Evolutionary conservation across 176 grass and related monocot species (phyloP), one percentile per base, ranked within the genome.

Genomic region (Lolium rigidum): DNA sequence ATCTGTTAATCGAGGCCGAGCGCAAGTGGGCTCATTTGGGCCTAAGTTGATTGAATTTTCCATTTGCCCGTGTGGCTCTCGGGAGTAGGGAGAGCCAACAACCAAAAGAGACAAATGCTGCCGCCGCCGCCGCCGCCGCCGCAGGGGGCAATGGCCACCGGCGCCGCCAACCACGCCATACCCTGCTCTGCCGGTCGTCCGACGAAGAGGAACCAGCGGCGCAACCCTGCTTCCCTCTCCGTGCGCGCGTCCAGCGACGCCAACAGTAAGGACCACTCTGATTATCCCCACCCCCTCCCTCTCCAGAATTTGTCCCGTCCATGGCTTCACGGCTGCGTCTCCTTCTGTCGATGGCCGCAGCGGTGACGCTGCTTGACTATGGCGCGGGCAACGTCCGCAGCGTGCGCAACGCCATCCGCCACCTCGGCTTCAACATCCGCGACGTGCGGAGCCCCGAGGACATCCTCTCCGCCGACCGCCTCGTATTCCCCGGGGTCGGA

Each of bases 361-460:
- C 92, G 14, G 92, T 98, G 50, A 99, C 92, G 1, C 84, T 99
- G 46, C 88, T 99, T 9, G 97, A 99, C 86, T 99, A 99, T 49
- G 94, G 97, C 10, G 97, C 97, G 14, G 94, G 94, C 7, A 99
- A 99, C 72, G 94, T 96, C 16, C 90, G 97, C 35, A 99, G 97
- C 70, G 52, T 99, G 65, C 97, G 94, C 46, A 99, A 99, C 28
- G 97, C 97, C 64, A 96, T 99, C 80, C 86, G 85, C 74, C 78
- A 94, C 84, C 88, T 98, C 24, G 97, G 97, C 21, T 94, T 94
- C 86, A 76, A 74, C 50, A 91, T 98, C 82, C 93, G 81, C 83
- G 97, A 98, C 84, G 97, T 98, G 71, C 79, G 91, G 74, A 94
- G 91, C 41, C 90, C 94, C n/a, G 90, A 95, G 87, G 97, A 98